Conservation (phyloP, 305 asterid genomes). For the Lippia alba region DNA sequence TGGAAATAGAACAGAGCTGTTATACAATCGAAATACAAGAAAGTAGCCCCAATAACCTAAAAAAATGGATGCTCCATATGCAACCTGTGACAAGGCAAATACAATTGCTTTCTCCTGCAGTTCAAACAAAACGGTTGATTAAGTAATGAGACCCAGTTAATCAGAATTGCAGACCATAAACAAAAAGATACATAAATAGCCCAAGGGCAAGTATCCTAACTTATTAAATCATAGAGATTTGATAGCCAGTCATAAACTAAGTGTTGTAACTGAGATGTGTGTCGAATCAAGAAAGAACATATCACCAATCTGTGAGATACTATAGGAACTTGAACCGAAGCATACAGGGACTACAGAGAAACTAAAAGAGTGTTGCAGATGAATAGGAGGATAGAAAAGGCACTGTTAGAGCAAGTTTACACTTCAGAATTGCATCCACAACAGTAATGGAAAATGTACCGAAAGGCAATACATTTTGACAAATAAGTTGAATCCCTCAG, state of each 20-base stretch:
- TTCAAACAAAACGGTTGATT: slow-evolving; percentile 31
- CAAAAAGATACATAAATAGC: slow-evolving; percentile 22
- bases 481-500: too few relatives aligned
- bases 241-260: neutral
- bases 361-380: slow-evolving; percentile 10
- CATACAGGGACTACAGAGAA: slow-evolving; percentile 5
- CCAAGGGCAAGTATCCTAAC: slow-evolving; percentile 7
- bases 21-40: slow-evolving; percentile 54
- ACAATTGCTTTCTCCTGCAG: slow-evolving; percentile 85
- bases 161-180: slow-evolving; percentile 6
- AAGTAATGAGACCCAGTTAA: slow-evolving; percentile 25
- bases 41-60: slow-evolving; percentile 93
- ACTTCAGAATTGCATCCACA: slow-evolving; percentile 1
- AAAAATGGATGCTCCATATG: slow-evolving; percentile 78
- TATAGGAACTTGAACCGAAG: neutral
- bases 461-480: too few relatives aligned
- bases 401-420: slow-evolving; percentile 5
- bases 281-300: neutral
- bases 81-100: slow-evolving; percentile 85
- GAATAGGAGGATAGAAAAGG: neutral
- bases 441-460: too few relatives aligned
- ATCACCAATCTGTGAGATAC: neutral
- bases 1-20: slow-evolving; percentile 65
- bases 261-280: too few relatives aligned
- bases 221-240: neutral